A percentile compares a stretch with the other conserved stretches of the same genome.
Conservation (phyloP, 192 early-diverging fungal species). For the Coemansia guatemalensis region DNA sequence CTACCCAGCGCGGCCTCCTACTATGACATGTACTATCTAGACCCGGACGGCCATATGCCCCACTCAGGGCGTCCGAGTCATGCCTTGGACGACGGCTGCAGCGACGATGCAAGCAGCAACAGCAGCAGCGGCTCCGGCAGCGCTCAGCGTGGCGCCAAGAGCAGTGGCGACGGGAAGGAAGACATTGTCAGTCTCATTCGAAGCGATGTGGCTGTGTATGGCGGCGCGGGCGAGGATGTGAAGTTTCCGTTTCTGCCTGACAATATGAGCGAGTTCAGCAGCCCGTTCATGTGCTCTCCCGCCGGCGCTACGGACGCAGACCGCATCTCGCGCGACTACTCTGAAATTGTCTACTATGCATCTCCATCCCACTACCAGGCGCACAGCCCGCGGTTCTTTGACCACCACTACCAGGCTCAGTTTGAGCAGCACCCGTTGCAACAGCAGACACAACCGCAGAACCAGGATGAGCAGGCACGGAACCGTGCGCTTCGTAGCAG, state of each 20-base stretch:
- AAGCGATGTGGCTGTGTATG: slow-evolving; percentile 45
- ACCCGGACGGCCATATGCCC: neutral
- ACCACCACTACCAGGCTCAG: slow-evolving; percentile 5
- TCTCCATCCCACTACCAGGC: neutral
- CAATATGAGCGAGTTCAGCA: slow-evolving; percentile 49
- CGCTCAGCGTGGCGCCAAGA: neutral
- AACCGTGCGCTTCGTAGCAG: neutral
- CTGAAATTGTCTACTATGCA: slow-evolving; percentile 10
- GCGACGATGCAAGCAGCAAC: slow-evolving; percentile 8
- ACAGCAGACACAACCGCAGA: neutral
- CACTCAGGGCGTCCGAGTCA: no score
- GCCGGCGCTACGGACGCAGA: slow-evolving; percentile 16
- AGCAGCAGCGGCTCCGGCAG: neutral
- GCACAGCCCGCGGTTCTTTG: slow-evolving; percentile 1
- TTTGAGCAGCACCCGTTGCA: slow-evolving; percentile 3
- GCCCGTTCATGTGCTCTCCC: slow-evolving; percentile 29
- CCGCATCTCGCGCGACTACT: slow-evolving; percentile 15
- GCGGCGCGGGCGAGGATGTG: slow-evolving; percentile 40
- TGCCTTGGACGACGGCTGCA: neutral
- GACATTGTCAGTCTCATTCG: slow-evolving; percentile 41
- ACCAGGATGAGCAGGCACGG: neutral
- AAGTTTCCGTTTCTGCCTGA: slow-evolving; percentile 50
- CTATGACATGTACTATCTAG: slow-evolving; percentile 11
- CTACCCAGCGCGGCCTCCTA: slow-evolving; percentile 9
- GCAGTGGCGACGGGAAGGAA: neutral